Percentiles rank a stretch among this genome's conserved stretches.
phyloP scores from a whole-genome alignment of 257 asterid species.

The Scutellaria galericulata region DNA sequence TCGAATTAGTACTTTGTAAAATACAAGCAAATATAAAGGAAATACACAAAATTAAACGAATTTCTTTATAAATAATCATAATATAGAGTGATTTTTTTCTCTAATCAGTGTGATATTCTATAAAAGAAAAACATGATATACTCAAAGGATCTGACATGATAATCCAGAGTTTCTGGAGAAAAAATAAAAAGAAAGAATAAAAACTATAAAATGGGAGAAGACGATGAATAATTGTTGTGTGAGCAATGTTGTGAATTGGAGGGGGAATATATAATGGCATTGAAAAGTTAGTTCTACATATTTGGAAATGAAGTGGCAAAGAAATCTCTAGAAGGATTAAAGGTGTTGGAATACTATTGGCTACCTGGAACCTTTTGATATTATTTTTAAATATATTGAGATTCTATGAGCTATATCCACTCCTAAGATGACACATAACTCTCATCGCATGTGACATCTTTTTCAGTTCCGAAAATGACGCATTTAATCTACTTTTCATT shows the following conservation, averaged over 20 bases:
- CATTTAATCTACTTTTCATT: too few species aligned
- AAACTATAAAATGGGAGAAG: background rate
- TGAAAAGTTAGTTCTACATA: background rate
- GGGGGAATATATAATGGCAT: background rate
- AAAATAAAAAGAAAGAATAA: background rate
- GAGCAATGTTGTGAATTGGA: too few species aligned
- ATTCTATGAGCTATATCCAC: background rate
- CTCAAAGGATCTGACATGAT: background rate
- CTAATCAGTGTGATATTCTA: too few species aligned
- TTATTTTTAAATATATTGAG: too few species aligned
- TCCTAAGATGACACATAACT: background rate
- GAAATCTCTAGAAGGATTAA: background rate
- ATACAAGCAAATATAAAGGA: too few species aligned
- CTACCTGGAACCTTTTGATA: too few species aligned
- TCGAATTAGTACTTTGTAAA: too few species aligned
- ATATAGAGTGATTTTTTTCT: too few species aligned
- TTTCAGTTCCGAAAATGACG: too few species aligned
- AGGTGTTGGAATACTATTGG: background rate
- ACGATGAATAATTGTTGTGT: background rate
- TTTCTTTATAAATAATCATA: too few species aligned
- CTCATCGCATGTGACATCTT: too few species aligned
- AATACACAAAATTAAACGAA: background rate
- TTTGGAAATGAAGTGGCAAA: background rate
- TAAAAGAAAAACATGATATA: too few species aligned
- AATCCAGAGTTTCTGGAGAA: background rate